phyloP scores from a whole-genome alignment of 2,329 filamentous ascomycete species.

The Myriosclerotinia scirpicola region DNA sequence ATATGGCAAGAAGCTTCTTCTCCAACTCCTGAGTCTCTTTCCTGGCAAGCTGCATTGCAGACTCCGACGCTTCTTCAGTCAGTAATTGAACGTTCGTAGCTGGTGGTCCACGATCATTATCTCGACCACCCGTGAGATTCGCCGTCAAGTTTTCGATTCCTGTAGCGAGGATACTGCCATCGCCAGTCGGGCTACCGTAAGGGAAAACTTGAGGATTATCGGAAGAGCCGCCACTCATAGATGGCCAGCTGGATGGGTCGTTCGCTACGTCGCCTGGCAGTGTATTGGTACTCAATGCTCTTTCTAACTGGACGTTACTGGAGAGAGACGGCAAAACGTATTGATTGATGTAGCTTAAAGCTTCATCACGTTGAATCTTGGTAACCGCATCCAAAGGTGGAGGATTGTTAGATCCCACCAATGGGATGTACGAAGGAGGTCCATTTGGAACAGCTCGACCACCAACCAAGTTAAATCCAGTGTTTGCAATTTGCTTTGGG shows the following conservation, averaged over 20 bases:
- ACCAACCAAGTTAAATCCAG: slow-evolving; percentile 62
- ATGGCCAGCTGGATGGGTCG: slow-evolving; percentile 35
- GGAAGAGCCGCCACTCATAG: slow-evolving; percentile 30
- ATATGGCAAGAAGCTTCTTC: slow-evolving; percentile 58
- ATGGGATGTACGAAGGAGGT: slow-evolving; percentile 60
- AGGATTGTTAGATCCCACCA: slow-evolving; percentile 37
- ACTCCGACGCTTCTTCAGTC: slow-evolving; percentile 63
- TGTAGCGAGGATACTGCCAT: slow-evolving; percentile 35
- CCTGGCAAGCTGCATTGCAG: slow-evolving; percentile 49
- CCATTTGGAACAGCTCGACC: slow-evolving; percentile 65
- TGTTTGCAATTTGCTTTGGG: slow-evolving; percentile 54
- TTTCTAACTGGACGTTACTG: slow-evolving; percentile 41
- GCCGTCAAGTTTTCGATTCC: slow-evolving; percentile 40
- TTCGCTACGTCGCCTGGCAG: slow-evolving; percentile 36
- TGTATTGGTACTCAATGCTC: slow-evolving; percentile 40
- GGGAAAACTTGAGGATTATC: slow-evolving; percentile 25
- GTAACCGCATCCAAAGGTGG: slow-evolving; percentile 57
- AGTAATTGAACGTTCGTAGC: slow-evolving; percentile 48
- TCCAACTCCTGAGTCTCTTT: slow-evolving; percentile 63
- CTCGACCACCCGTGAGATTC: slow-evolving; percentile 24
- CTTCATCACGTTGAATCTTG: slow-evolving; percentile 66
- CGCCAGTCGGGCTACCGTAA: slow-evolving; percentile 30
- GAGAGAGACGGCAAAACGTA: slow-evolving; percentile 56
- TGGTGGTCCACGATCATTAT: slow-evolving; percentile 37
- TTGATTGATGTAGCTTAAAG: slow-evolving; percentile 68